Percentiles rank a stretch among this genome's conserved stretches.
Evolutionary conservation across 768 basidiomycete species (phyloP).

Genomic region (Pleurotus giganteus): DNA sequence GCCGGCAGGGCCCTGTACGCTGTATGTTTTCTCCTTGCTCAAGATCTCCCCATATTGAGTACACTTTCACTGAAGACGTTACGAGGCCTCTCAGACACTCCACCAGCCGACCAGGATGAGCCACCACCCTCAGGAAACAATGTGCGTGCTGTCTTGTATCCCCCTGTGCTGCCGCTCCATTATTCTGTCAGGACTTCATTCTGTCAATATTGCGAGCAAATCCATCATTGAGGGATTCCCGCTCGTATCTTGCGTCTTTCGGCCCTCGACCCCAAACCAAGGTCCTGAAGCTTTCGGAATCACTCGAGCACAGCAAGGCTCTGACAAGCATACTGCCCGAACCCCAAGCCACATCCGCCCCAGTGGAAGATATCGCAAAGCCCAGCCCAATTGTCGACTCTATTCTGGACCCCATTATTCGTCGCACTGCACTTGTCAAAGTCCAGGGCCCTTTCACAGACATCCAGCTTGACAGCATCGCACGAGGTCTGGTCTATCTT

Average conservation of each 20-base stretch:
- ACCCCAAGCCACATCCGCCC: slow-evolving; percentile 32
- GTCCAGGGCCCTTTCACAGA: slow-evolving; percentile 95
- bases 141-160: slow-evolving; percentile 31
- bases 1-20: slow-evolving; percentile 55
- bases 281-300: slow-evolving; percentile 21
- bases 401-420: slow-evolving; percentile 81
- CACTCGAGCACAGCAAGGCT: slow-evolving; percentile 23
- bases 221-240: slow-evolving; percentile 88
- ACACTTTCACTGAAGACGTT: slow-evolving; percentile 34
- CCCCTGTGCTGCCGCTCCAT: slow-evolving; percentile 8
- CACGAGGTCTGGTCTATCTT: slow-evolving; percentile 90
- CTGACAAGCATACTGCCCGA: slow-evolving; percentile 24
- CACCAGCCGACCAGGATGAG: slow-evolving; percentile 32
- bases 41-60: slow-evolving; percentile 13
- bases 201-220: slow-evolving; percentile 91
- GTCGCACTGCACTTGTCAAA: slow-evolving; percentile 93
- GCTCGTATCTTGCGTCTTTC: slow-evolving; percentile 90
- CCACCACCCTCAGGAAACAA: slow-evolving; percentile 43
- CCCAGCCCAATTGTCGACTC: slow-evolving; percentile 61
- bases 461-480: slow-evolving; percentile 90
- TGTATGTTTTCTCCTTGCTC: slow-evolving; percentile 31
- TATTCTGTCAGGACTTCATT: slow-evolving; percentile 80
- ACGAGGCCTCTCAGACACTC: slow-evolving; percentile 33
- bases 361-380: slow-evolving; percentile 32
- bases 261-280: slow-evolving; percentile 56